A percentile compares a stretch with the other conserved stretches of the same genome.
These are phyloP conservation scores for Pleurotus ostreatus DNA, from an alignment of 768 basidiomycete species.

Conservation along the genomic window DNA sequence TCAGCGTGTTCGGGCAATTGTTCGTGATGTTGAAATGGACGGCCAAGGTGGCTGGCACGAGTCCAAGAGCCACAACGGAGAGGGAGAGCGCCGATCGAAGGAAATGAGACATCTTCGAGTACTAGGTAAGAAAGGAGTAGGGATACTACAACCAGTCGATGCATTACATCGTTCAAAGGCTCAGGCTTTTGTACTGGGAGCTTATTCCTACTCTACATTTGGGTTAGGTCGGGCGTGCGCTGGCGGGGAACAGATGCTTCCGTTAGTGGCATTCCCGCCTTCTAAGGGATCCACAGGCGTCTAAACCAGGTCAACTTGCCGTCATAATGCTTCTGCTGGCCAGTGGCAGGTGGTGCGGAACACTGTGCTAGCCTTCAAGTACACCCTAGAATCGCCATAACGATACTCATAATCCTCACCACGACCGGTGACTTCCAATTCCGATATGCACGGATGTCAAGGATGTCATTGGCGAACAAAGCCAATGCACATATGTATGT, in stretches of 20 bases:
- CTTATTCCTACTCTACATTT: background rate
- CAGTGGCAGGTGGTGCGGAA: too few relatives aligned
- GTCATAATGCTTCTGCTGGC: too few relatives aligned
- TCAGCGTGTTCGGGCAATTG: slow-evolving; percentile 1
- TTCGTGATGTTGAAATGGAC: slow-evolving; percentile 5
- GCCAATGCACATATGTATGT: too few relatives aligned
- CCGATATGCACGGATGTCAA: too few relatives aligned
- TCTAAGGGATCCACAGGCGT: too few relatives aligned
- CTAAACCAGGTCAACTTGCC: too few relatives aligned
- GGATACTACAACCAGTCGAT: slow-evolving; percentile 5
- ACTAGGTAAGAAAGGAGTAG: background rate
- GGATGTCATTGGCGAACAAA: too few relatives aligned
- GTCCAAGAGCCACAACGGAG: slow-evolving; percentile 1
- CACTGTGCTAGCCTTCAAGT: too few relatives aligned
- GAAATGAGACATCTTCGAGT: slow-evolving; percentile 6
- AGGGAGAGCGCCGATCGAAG: slow-evolving; percentile 6
- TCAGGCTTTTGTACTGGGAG: background rate
- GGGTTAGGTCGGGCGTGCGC: background rate
- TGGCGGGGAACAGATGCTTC: background rate
- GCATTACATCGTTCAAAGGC: background rate
- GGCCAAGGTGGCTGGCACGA: background rate
- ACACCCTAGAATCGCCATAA: too few relatives aligned
- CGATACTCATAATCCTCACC: too few relatives aligned
- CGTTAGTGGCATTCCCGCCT: background rate
- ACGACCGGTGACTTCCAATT: too few relatives aligned